Conservation (phyloP, 176 grass and related monocot species). For the Alloteropsis semialata region DNA sequence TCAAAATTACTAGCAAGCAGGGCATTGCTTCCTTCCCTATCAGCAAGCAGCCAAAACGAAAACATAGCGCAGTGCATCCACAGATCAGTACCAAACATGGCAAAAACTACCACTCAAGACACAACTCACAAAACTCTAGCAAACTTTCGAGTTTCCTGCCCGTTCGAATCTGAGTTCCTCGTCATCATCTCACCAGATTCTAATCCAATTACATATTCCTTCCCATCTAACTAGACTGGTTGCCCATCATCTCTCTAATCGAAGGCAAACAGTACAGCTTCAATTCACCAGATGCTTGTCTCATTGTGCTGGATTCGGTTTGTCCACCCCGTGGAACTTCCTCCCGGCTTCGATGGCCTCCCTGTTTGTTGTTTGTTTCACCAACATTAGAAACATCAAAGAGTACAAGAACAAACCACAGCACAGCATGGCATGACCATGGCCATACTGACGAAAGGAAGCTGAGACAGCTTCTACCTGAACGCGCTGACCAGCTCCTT, state of each 20-base stretch:
- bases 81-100: background rate
- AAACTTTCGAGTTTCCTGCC: background rate
- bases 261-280: background rate
- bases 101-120: background rate
- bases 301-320: slow-evolving; percentile 22
- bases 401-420: background rate
- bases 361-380: slow-evolving; percentile 32
- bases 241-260: background rate
- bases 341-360: slow-evolving; percentile 74
- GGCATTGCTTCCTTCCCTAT: too few species aligned
- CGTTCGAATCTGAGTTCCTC: background rate
- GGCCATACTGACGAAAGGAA: background rate
- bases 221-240: background rate
- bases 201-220: too few species aligned
- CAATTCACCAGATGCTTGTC: background rate
- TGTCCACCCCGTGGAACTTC: slow-evolving; percentile 54
- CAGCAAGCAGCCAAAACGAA: too few species aligned
- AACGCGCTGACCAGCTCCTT: slow-evolving; percentile 80
- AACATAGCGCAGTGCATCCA: background rate
- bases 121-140: background rate
- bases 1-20: too few species aligned
- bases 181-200: background rate
- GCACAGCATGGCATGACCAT: background rate
- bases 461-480: slow-evolving; percentile 39
- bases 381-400: background rate